phyloP scores from a whole-genome alignment of 805 yeast genomes.

The Priceomyces castillae region DNA sequence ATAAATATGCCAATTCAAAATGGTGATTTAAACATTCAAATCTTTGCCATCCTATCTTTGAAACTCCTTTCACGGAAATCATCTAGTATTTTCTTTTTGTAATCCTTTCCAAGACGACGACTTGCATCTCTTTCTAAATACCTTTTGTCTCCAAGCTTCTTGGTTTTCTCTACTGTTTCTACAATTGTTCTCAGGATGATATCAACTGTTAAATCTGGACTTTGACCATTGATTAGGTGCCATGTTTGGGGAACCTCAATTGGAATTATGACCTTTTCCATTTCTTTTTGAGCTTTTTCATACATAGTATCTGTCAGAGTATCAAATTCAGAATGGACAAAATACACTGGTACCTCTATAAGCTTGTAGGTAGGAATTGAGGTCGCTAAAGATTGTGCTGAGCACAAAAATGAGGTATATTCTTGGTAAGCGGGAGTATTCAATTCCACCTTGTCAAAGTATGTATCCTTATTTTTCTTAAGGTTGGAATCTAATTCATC shows the following conservation, averaged over 20 bases:
- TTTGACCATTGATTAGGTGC: conserved; percentile 16
- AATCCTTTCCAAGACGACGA: neutral
- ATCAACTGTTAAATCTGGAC: conserved; percentile 11
- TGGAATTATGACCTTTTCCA: conserved; percentile 6
- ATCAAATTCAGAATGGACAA: conserved; percentile 13
- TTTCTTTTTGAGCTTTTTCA: neutral
- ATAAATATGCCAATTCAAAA: too few relatives aligned
- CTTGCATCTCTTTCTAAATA: neutral
- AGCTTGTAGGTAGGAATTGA: conserved; percentile 6
- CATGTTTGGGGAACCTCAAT: conserved; percentile 9
- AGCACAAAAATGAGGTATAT: conserved; percentile 9
- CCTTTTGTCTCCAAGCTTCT: conserved; percentile 3
- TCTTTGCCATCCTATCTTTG: neutral
- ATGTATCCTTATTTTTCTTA: conserved; percentile 6
- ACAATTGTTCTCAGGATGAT: neutral
- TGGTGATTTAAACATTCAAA: too few relatives aligned
- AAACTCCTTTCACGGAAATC: neutral
- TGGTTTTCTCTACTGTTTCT: neutral
- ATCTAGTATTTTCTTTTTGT: neutral
- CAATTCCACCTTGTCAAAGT: conserved; percentile 7
- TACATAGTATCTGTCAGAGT: neutral
- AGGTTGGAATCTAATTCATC: conserved; percentile 13
- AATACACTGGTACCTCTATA: conserved; percentile 13
- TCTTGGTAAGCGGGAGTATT: conserved; percentile 14
- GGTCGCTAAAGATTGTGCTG: conserved; percentile 1